These are phyloP conservation scores for Cercis canadensis DNA, from an alignment of 306 rosid genomes.

Conservation along the genomic window DNA sequence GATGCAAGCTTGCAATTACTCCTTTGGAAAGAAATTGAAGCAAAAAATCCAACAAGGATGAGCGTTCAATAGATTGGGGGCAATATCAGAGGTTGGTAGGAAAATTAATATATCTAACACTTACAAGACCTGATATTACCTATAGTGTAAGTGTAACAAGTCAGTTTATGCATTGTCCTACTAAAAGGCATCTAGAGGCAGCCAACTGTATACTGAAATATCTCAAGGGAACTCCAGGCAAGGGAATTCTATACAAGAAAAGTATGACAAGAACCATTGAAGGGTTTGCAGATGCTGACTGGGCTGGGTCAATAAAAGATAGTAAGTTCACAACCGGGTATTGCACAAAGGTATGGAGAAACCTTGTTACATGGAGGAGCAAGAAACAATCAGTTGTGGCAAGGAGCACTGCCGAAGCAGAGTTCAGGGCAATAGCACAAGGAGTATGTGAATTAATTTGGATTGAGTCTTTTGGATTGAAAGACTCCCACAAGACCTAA, in stretches of 20 bases:
- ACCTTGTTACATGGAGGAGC: neutral
- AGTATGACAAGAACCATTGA: neutral
- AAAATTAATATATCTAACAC: neutral
- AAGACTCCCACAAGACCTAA: neutral
- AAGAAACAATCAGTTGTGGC: neutral
- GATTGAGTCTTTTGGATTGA: no score
- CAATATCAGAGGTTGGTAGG: neutral
- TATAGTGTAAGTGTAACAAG: neutral
- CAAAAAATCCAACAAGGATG: neutral
- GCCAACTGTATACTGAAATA: no score
- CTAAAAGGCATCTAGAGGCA: neutral
- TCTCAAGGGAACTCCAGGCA: neutral
- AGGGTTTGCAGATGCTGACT: neutral
- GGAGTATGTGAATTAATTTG: neutral
- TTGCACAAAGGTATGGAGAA: neutral
- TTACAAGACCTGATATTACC: neutral
- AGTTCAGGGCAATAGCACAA: neutral
- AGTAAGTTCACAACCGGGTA: neutral
- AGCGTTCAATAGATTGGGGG: neutral
- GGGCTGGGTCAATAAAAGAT: neutral
- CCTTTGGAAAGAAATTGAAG: neutral
- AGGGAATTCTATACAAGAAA: neutral
- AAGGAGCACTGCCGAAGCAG: neutral
- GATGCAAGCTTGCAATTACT: neutral
- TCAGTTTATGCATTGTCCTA: neutral